Conservation (phyloP, 441 rosid genomes). For the Pelargonium myrrhifolium region DNA sequence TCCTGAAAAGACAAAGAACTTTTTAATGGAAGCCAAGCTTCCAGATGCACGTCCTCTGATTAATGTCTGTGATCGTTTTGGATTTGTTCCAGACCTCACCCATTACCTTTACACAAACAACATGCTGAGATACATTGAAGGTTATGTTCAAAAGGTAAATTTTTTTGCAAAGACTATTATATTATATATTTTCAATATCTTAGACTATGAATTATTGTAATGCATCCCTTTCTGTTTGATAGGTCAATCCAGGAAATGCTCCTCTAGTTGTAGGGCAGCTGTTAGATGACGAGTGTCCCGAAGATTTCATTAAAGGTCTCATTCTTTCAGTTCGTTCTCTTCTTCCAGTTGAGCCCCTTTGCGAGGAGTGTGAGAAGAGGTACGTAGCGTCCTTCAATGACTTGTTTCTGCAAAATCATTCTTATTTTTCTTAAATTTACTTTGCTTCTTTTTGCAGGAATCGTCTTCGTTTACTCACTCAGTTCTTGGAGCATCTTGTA, state of each 20-base stretch:
- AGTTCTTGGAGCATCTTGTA: conserved; percentile 99
- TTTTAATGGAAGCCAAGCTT: conserved; percentile 93
- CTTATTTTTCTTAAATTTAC: conserved; percentile 10
- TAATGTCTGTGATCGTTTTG: conserved; percentile 98
- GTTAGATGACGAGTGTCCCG: conserved; percentile 91
- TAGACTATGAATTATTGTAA: background rate
- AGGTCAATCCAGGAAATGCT: conserved; percentile 93
- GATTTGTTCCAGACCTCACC: conserved; percentile 95
- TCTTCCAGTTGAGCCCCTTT: conserved; percentile 98
- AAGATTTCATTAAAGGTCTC: conserved; percentile 83
- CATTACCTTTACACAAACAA: conserved; percentile 93
- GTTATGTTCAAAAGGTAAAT: conserved; percentile 95
- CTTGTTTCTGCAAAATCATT: background rate
- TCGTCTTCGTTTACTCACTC: conserved; percentile 96
- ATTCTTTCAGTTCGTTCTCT: conserved; percentile 97
- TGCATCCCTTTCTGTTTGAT: background rate
- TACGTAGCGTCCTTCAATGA: conserved; percentile 16
- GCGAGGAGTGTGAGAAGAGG: conserved; percentile 99
- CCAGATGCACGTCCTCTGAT: conserved; percentile 87
- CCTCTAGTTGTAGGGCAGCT: conserved; percentile 93
- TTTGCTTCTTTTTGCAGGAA: conserved; percentile 47
- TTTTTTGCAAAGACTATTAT: background rate
- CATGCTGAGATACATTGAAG: conserved; percentile 99
- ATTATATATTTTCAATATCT: background rate
- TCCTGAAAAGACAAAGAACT: conserved; percentile 90